Percentiles rank a stretch among this genome's conserved stretches.
Evolutionary conservation across 1,139 yeast genomes (phyloP).

Genomic region (Scheffersomyces stambukii): DNA sequence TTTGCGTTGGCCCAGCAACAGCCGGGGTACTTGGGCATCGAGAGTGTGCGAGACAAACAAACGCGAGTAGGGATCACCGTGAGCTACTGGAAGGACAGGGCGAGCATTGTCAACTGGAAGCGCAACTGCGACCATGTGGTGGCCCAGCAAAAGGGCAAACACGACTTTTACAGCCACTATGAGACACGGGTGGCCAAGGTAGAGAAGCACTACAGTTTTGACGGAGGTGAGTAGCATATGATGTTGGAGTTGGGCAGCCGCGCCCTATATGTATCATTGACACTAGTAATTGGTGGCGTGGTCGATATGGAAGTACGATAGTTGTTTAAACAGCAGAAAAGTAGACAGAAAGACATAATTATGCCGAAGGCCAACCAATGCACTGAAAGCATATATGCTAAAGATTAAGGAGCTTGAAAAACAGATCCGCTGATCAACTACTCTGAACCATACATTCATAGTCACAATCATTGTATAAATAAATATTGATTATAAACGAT

Average conservation of each 20-base stretch:
- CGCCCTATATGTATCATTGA: too few relatives aligned
- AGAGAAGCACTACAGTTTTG: conserved; percentile 11
- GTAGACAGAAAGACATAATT: neutral
- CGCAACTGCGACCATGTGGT: conserved; percentile 11
- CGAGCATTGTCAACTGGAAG: conserved; percentile 12
- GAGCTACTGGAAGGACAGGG: conserved; percentile 15
- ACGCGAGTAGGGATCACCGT: conserved; percentile 14
- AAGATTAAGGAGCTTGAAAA: too few relatives aligned
- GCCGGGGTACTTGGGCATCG: conserved; percentile 15
- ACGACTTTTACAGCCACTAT: conserved; percentile 10
- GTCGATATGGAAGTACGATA: too few relatives aligned
- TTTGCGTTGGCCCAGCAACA: conserved; percentile 11
- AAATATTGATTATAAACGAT: conserved; percentile 1
- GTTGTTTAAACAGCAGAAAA: neutral
- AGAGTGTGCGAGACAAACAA: conserved; percentile 11
- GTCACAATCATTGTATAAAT: neutral
- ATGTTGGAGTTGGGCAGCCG: conserved; percentile 1
- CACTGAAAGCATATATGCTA: too few relatives aligned
- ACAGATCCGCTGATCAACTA: too few relatives aligned
- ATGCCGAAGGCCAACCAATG: too few relatives aligned
- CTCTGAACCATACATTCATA: neutral
- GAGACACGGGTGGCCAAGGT: conserved; percentile 13
- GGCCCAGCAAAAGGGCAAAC: conserved; percentile 12
- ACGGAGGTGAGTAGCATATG: conserved; percentile 1
- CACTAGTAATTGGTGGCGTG: too few relatives aligned